Base-by-base conservation (phyloP, 106 monocot species). In the Dioscorea zingiberensis region DNA sequence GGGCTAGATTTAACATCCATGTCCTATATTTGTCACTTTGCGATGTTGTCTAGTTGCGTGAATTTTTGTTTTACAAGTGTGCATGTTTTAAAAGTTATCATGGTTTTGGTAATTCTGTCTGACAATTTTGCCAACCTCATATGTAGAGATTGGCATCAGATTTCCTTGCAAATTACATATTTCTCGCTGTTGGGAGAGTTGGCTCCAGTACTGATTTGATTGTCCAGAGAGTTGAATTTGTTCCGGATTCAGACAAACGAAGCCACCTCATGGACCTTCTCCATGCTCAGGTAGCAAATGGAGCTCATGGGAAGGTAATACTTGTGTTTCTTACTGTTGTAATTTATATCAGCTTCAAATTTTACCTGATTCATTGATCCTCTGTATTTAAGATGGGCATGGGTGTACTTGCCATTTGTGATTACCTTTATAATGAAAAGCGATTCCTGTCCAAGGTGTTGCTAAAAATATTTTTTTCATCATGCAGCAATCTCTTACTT, bases 131-230 rank as follows among this genome's bases (percentile, higher is more conserved):
- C 4, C 17, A 60, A 60, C n/a, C 21, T 56, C 48, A 16, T 17
- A 54, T 70, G 55, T 71, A 85, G 84, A 72, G 77, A 58, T 58
- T 85, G 69, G 84, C 84, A 54, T 79, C 84, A 25, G 84, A 85
- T 67, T 85, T 85, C 59, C 76, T 85, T 45, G 27, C 72, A 3
- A 66, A 66, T 24, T 85, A 80, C 61, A 85, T 85, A 25, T 80
- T 80, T 64, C 77, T 85, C 21, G 65, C 84, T 67, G 84, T 85
- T 55, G 84, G 84, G 70, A 85, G 84, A 29, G 84, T 85, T 45
- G 84, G 84, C 0, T 85, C 84, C 24, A 85, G 84, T 65, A 85
- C 84, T 47, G 84, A 85, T 65, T 71, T 85, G 64, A 85, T 85
- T 68, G 73, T 71, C 5, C 84, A 85, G 64, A 80, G 80, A 68